Percentiles rank a stretch among this genome's conserved stretches.
Evolutionary conservation across 345 rosid species (phyloP).

Genomic region (Acer campestre): DNA sequence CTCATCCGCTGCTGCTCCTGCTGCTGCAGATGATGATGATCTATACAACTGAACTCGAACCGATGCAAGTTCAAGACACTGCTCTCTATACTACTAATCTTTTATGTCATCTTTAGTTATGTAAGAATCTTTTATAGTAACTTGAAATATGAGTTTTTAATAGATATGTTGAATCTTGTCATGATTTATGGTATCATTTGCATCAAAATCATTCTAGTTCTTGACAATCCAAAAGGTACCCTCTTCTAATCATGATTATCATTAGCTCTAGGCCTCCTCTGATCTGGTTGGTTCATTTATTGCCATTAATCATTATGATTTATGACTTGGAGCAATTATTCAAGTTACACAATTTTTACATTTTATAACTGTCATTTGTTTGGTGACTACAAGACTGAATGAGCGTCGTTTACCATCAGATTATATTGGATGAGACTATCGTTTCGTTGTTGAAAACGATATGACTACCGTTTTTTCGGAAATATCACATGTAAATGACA

Average conservation of each 20-base stretch:
- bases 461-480: too few relatives aligned
- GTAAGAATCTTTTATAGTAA: background rate
- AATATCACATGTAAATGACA: too few relatives aligned
- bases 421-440: too few relatives aligned
- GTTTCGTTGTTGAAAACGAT: too few relatives aligned
- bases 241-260: background rate
- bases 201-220: background rate
- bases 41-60: constrained; percentile 26
- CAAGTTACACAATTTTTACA: too few relatives aligned
- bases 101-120: background rate
- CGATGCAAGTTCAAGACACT: background rate
- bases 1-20: constrained; percentile 18
- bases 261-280: background rate
- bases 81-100: background rate
- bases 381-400: too few relatives aligned
- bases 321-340: background rate
- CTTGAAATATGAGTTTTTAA: background rate
- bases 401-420: too few relatives aligned
- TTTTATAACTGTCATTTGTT: too few relatives aligned
- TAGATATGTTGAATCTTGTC: background rate
- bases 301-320: too few relatives aligned
- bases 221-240: background rate
- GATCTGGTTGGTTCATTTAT: too few relatives aligned
- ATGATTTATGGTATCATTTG: background rate
- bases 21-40: constrained; percentile 29